A percentile compares a stretch with the other conserved stretches of the same genome.
Conservation (phyloP, 805 yeast genomes). For the Wickerhamiella australiensis region DNA sequence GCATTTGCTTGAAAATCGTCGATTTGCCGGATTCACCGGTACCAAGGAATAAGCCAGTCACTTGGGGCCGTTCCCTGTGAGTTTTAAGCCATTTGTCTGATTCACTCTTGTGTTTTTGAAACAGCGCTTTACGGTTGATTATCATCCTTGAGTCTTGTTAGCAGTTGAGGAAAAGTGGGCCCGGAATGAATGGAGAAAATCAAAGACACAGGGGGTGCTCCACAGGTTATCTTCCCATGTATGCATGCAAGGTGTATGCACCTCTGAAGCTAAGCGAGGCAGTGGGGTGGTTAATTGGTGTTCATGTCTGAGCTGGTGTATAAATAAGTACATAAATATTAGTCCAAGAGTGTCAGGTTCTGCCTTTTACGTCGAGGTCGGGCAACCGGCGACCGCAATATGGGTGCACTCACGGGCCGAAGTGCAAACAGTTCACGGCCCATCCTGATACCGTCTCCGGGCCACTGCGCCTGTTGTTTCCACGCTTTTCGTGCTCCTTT, state of each 20-base stretch:
- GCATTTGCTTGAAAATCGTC: conserved; percentile 70
- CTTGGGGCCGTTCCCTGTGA: background rate
- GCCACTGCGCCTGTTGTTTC: conserved; percentile 30
- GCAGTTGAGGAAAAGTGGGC: too few species aligned
- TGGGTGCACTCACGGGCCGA: background rate
- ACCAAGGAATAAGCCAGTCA: conserved; percentile 47
- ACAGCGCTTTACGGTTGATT: background rate
- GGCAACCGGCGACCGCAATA: background rate
- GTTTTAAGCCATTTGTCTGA: background rate
- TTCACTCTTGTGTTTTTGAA: background rate
- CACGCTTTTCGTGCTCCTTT: conserved; percentile 60
- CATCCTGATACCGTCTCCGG: conserved; percentile 23
- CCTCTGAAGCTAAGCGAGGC: background rate
- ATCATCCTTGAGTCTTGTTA: background rate
- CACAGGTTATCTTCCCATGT: too few species aligned
- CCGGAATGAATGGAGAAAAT: too few species aligned
- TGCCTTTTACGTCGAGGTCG: background rate
- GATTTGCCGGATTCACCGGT: conserved; percentile 84
- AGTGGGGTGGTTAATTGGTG: background rate
- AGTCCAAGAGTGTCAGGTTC: background rate
- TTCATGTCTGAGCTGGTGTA: background rate
- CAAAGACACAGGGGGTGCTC: too few species aligned
- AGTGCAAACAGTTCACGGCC: conserved; percentile 24
- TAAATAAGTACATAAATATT: background rate
- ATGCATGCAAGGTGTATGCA: background rate